These are phyloP conservation scores for Ilyonectria destructans DNA, from an alignment of 2,329 filamentous ascomycete species.

Conservation along the genomic window DNA sequence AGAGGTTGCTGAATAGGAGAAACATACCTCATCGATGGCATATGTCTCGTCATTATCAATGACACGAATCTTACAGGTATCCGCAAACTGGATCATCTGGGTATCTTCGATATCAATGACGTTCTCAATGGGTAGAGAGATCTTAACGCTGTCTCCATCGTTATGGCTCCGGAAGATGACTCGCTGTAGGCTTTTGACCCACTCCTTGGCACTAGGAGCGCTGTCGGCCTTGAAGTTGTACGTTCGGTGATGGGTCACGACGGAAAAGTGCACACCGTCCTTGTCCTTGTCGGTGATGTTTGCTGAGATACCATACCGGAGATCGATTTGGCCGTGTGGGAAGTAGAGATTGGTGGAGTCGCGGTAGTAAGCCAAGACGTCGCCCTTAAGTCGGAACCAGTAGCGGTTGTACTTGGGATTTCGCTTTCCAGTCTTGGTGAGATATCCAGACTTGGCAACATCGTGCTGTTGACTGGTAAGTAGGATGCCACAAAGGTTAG, in stretches of 20 bases:
- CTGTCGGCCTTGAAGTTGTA: slow-evolving; percentile 95
- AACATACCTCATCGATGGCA: slow-evolving; percentile 88
- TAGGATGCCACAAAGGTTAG: not conserved
- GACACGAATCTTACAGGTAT: slow-evolving; percentile 94
- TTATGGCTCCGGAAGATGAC: slow-evolving; percentile 97
- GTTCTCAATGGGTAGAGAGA: slow-evolving; percentile 90
- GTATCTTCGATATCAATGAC: slow-evolving; percentile 94
- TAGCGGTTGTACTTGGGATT: slow-evolving; percentile 92
- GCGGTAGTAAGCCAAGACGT: slow-evolving; percentile 91
- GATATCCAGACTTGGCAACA: slow-evolving; percentile 87
- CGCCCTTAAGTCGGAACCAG: slow-evolving; percentile 94
- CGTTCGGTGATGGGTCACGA: slow-evolving; percentile 86
- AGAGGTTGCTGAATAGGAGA: not conserved
- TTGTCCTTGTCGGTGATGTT: slow-evolving; percentile 83
- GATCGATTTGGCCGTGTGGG: slow-evolving; percentile 90
- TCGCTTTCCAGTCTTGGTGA: slow-evolving; percentile 89
- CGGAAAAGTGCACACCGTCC: slow-evolving; percentile 83
- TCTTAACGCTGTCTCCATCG: slow-evolving; percentile 97
- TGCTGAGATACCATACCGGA: slow-evolving; percentile 93
- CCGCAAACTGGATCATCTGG: slow-evolving; percentile 90
- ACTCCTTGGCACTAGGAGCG: slow-evolving; percentile 90
- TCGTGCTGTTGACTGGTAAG: slow-evolving; percentile 69
- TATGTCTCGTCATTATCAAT: slow-evolving; percentile 96
- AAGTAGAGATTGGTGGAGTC: slow-evolving; percentile 92
- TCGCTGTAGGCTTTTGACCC: slow-evolving; percentile 94